Percentiles rank a stretch among this genome's conserved stretches.
Evolutionary conservation across 129 eudicot species (phyloP).

Genomic region (Pittosporum tobira): DNA sequence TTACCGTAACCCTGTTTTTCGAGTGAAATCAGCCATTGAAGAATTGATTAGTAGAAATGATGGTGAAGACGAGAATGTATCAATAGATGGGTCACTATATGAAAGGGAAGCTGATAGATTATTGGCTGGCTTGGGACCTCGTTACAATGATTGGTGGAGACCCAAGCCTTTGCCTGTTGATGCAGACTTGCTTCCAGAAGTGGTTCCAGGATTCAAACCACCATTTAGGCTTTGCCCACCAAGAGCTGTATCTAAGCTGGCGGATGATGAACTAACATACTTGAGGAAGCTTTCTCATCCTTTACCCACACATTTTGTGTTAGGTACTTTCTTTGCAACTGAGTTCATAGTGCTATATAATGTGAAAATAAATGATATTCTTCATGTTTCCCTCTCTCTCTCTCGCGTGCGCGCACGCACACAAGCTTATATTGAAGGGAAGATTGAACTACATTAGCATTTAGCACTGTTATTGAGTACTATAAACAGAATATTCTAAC

Average conservation of each 20-base stretch:
- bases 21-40: conserved; percentile 17
- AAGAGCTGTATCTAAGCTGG: conserved; percentile 45
- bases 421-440: not conserved
- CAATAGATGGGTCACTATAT: conserved; percentile 44
- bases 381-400: not conserved
- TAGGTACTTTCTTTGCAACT: conserved; percentile 38
- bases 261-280: conserved; percentile 75
- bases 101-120: conserved; percentile 92
- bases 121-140: conserved; percentile 90
- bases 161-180: conserved; percentile 93
- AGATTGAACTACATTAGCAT: not conserved
- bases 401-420: not conserved
- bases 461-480: not conserved
- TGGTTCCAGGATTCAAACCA: conserved; percentile 59
- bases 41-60: conserved; percentile 18
- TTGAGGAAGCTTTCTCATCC: conserved; percentile 74
- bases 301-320: conserved; percentile 90
- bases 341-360: not conserved
- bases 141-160: conserved; percentile 95
- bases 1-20: conserved; percentile 4
- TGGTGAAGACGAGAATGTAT: conserved; percentile 15
- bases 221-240: conserved; percentile 77
- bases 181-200: conserved; percentile 85
- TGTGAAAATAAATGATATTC: not conserved
- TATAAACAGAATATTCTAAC: not conserved